Evolutionary conservation across 345 rosid species (phyloP).

Genomic region (Erucastrum elatum): DNA sequence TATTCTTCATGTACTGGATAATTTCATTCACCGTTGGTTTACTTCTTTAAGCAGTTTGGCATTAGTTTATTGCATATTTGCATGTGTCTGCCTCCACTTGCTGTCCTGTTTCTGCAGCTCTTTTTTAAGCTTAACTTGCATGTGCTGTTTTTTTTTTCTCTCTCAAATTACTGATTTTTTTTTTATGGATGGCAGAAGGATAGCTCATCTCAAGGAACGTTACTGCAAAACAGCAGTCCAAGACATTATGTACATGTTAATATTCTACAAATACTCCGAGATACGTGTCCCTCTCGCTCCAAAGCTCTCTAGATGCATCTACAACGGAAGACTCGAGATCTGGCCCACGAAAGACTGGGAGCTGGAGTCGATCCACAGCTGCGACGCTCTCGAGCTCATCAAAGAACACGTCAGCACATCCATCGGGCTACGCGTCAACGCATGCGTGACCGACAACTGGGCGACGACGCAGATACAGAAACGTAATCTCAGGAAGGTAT

Average conservation of each 20-base stretch:
- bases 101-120: constrained; percentile 1
- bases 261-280: constrained; percentile 82
- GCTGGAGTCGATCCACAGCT: constrained; percentile 72
- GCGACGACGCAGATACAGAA: constrained; percentile 68
- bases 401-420: constrained; percentile 70
- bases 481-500: constrained; percentile 52
- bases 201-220: constrained; percentile 65
- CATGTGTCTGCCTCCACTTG: not conserved
- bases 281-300: constrained; percentile 82
- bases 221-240: constrained; percentile 70
- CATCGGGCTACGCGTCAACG: constrained; percentile 69
- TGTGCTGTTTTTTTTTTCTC: not conserved
- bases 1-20: not conserved
- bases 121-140: not conserved
- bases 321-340: constrained; percentile 83
- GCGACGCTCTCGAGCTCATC: constrained; percentile 70
- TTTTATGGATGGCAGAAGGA: constrained; percentile 57
- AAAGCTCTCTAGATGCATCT: constrained; percentile 77
- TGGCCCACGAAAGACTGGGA: constrained; percentile 93
- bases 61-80: not conserved
- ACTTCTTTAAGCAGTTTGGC: not conserved
- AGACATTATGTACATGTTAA: constrained; percentile 86
- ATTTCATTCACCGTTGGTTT: not conserved
- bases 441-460: constrained; percentile 84
- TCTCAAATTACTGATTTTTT: not conserved